Evolutionary conservation across 805 yeast species (phyloP), one percentile per base, ranked within the genome.

Genomic region (Cyberlindnera samutprakarnensis): DNA sequence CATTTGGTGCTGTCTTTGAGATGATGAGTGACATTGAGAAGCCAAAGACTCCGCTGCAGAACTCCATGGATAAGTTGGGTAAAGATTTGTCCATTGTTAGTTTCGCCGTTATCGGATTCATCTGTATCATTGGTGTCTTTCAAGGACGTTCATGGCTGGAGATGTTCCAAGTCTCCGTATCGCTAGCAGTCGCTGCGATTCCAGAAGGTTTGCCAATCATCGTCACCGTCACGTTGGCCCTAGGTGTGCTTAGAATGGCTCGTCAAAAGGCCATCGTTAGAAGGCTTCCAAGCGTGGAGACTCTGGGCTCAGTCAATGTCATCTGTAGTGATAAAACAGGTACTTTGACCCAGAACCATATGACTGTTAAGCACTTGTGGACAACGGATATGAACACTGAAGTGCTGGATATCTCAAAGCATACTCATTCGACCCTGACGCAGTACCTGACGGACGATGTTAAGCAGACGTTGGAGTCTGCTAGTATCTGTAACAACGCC

Each of bases 181-280:
- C 96, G 2, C 67, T 92, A 41, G 99, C 98, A 3, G 99, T 92
- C 14, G 99, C 99, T 31, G 98, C 98, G 4, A 92, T 92, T 47
- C 99, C 99, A 5, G 99, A 92, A 59, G 99, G 99, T 33, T 70
- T 92, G 44, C 98, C 99, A 1, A 92, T 92, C 49, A 92, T 92
- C 55, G 98, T 92, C 25, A 90, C 99, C 6, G 98, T 92, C 8
- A 92, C 98, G 0, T 66, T 92, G 41, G 99, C 98, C 1, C 66
- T 92, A 15, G 98, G 98, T 30, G 98, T 92, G 27, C 66, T 92
- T 44, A 71, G 97, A 61, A 92, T 92, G 98, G 96, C 98, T 6
- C 76, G 75, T 32, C 79, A 87, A 46, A 83, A 81, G 49, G 98
- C 97, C 3, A 92, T 92, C 53, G 95, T 92, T 32, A 82, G 88